Base-by-base conservation (phyloP, 805 yeast species). In the Myxozyma kluyveri region DNA sequence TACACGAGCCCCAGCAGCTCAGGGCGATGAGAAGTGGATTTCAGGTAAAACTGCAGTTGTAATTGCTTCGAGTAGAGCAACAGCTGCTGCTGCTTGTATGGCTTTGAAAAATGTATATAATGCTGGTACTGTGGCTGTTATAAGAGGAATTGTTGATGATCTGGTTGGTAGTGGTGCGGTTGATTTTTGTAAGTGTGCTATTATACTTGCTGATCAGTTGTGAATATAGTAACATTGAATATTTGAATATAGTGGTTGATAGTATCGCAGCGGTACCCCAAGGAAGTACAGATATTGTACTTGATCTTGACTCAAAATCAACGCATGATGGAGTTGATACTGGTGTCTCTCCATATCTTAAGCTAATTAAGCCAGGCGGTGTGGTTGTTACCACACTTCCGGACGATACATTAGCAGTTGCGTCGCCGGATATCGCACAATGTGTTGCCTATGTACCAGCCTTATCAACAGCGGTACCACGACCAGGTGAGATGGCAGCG, bases 81-180 rank as follows among this genome's bases (percentile, higher is more conserved):
- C 50, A 12, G 64, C 62, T 12, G 50, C 56, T 3, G 49, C 52
- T 29, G 59, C 61, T n/a, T 49, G 57, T 19, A 56, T 60, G 51
- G 40, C 60, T 17, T 56, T 60, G 23, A 53, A 52, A 35, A 56
- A 60, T 32, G 61, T 61, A n/a, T 52, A 49, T 24, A 61, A 60
- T 18, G 56, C 48, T 10, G 54, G 48, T 2, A 46, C 54, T 38
- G 63, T 62, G 6, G 52, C 54, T 18, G 45, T 61, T 29, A 14
- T 14, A 14, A 29, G 33, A 29, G 33, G 33, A 9, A 14, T 29
- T 9, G 33, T 29, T 9, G 33, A 29, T 29, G 33, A 29, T 29
- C 9, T 29, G 33, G 12, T 29, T 14, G 33, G 33, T 9, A 9
- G 9, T 9, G 33, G 33, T 9, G 33, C 14, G 33, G 9, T 29